Conservation (phyloP, 257 asterid genomes). For the Perilla frutescens region DNA sequence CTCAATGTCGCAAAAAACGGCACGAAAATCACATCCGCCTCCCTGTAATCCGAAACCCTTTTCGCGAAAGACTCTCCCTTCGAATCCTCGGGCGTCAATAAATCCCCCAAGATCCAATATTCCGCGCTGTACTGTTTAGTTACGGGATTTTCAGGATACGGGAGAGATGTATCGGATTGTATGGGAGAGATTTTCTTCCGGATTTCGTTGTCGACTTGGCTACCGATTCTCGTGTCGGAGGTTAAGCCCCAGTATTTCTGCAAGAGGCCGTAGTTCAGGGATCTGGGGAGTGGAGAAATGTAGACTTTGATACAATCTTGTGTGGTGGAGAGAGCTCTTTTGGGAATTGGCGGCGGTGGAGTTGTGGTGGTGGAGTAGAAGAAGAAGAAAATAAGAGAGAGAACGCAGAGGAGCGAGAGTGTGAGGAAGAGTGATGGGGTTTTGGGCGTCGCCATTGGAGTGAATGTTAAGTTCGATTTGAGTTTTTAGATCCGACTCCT, state of each 20-base stretch:
- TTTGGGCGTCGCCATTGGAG: constrained; percentile 53
- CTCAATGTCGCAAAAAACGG: constrained; percentile 93
- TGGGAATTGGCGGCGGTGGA: constrained; percentile 35
- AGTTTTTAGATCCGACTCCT: constrained; percentile 7
- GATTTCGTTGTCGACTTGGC: constrained; percentile 80
- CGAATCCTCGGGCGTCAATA: constrained; percentile 53
- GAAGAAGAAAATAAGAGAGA: constrained; percentile 48
- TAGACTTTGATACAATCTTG: constrained; percentile 62
- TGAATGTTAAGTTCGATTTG: background rate
- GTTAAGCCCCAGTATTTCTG: constrained; percentile 72
- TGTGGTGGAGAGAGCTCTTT: constrained; percentile 35
- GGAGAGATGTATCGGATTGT: constrained; percentile 45
- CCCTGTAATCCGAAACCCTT: constrained; percentile 61
- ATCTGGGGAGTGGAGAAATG: constrained; percentile 79
- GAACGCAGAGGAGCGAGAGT: constrained; percentile 55
- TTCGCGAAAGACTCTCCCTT: constrained; percentile 65
- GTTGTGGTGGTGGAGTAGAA: constrained; percentile 37
- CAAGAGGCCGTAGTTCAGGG: constrained; percentile 85
- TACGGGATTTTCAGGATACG: constrained; percentile 83
- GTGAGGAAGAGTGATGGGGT: constrained; percentile 65
- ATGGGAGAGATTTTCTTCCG: constrained; percentile 54
- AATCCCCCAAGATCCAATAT: constrained; percentile 94
- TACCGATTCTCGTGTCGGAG: constrained; percentile 74
- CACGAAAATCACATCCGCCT: constrained; percentile 90
- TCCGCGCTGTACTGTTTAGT: constrained; percentile 96